These are phyloP conservation scores for Penicillium sp. DNA, from an alignment of 2,329 filamentous ascomycete genomes.

Conservation along the genomic window DNA sequence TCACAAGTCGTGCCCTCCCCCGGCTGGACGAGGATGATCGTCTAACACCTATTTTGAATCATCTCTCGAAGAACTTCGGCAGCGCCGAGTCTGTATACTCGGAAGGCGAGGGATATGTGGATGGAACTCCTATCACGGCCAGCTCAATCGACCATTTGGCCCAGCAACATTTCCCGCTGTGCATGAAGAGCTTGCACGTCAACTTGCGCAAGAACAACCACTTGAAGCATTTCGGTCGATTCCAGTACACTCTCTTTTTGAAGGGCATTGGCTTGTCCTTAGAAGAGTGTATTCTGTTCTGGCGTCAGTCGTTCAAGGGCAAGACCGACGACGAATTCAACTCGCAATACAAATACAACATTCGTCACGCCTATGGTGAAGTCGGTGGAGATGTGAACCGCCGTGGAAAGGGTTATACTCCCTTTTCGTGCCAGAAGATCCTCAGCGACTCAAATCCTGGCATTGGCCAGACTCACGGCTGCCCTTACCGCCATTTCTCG, in stretches of 20 bases:
- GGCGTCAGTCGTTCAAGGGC: constrained; percentile 79
- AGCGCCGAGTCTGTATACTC: constrained; percentile 82
- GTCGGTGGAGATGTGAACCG: constrained; percentile 90
- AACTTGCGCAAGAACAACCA: constrained; percentile 83
- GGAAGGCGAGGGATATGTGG: constrained; percentile 59
- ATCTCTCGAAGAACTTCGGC: constrained; percentile 94
- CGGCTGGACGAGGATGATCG: constrained; percentile 95
- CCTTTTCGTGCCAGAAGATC: constrained; percentile 93
- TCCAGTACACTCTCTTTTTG: constrained; percentile 94
- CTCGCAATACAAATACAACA: constrained; percentile 96
- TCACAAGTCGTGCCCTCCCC: constrained; percentile 86
- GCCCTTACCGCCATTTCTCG: constrained; percentile 89
- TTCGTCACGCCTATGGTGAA: constrained; percentile 91
- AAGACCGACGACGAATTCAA: constrained; percentile 93
- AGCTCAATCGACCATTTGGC: constrained; percentile 75
- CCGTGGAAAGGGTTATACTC: constrained; percentile 79
- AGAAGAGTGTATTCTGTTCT: constrained; percentile 90
- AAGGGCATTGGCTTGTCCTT: constrained; percentile 90
- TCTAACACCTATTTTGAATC: constrained; percentile 67
- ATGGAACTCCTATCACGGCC: constrained; percentile 71
- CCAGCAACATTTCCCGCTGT: constrained; percentile 77
- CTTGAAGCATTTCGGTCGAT: constrained; percentile 84
- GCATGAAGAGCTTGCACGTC: constrained; percentile 88
- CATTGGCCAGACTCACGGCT: constrained; percentile 87
- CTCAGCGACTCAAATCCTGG: constrained; percentile 83